These are phyloP conservation scores for Lasiodiplodia gonubiensis DNA, from an alignment of 2,329 filamentous ascomycete genomes.

Conservation along the genomic window DNA sequence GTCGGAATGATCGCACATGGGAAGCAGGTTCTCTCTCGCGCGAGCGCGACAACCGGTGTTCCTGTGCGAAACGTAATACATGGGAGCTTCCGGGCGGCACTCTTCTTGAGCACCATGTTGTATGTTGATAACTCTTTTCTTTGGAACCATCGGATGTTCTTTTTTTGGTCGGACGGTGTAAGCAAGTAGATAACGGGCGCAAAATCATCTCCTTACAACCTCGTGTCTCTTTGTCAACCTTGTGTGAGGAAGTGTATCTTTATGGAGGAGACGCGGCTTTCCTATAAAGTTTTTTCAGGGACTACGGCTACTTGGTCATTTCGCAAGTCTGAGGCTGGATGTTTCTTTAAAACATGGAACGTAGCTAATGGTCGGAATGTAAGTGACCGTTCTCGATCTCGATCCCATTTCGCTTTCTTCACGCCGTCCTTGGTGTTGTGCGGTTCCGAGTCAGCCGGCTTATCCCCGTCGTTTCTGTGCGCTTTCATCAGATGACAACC, in stretches of 20 bases:
- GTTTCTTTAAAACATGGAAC: no score
- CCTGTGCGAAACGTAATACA: slow-evolving; percentile 20
- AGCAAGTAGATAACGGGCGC: slow-evolving; percentile 28
- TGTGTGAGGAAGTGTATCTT: neutral
- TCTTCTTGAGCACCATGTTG: slow-evolving; percentile 25
- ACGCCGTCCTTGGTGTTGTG: no score
- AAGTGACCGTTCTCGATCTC: no score
- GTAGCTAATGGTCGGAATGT: no score
- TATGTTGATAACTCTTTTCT: slow-evolving; percentile 22
- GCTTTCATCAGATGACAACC: no score
- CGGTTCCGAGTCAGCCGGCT: no score
- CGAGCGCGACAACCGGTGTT: slow-evolving; percentile 5
- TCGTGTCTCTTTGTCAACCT: neutral
- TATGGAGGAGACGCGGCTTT: no score
- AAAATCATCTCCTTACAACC: slow-evolving; percentile 24
- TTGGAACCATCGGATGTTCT: slow-evolving; percentile 10
- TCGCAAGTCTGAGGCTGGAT: no score
- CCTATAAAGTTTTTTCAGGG: no score
- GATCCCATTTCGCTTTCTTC: no score
- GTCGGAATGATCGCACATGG: slow-evolving; percentile 10
- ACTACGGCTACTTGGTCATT: no score
- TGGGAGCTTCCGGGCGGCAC: slow-evolving; percentile 26
- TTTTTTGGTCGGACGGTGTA: slow-evolving; percentile 25
- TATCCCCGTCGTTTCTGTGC: no score
- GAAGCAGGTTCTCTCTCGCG: slow-evolving; percentile 8